Conservation (phyloP, 345 rosid species). For the Camelina sativa region DNA sequence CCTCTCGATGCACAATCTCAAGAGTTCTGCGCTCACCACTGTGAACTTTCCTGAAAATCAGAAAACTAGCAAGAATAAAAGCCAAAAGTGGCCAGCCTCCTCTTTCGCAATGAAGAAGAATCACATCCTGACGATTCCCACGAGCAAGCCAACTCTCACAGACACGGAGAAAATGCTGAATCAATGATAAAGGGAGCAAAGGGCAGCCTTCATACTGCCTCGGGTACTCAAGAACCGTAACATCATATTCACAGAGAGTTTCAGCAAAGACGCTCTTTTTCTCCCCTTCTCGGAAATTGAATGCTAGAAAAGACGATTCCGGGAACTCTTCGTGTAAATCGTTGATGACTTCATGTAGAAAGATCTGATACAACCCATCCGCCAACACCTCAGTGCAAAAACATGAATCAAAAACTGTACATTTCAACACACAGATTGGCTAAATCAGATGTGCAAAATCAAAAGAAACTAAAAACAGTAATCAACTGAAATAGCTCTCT, state of each 20-base stretch:
- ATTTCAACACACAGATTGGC: slow-evolving; percentile 12
- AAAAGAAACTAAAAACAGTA: not conserved
- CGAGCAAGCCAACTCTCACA: slow-evolving; percentile 88
- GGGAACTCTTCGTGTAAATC: slow-evolving; percentile 90
- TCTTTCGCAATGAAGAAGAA: slow-evolving; percentile 93
- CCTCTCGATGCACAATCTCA: slow-evolving; percentile 90
- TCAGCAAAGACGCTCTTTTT: slow-evolving; percentile 74
- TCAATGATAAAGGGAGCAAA: slow-evolving; percentile 76
- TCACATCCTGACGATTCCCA: slow-evolving; percentile 72
- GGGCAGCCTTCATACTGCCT: slow-evolving; percentile 97
- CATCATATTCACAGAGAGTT: slow-evolving; percentile 74
- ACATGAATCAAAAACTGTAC: slow-evolving; percentile 94
- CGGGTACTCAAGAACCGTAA: slow-evolving; percentile 87
- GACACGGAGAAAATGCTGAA: slow-evolving; percentile 89
- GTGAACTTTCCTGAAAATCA: slow-evolving; percentile 81
- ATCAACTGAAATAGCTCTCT: not conserved
- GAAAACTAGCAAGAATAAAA: slow-evolving; percentile 75
- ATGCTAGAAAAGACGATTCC: slow-evolving; percentile 76
- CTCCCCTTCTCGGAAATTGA: slow-evolving; percentile 92
- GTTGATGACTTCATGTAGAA: slow-evolving; percentile 69
- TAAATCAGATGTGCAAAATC: not conserved
- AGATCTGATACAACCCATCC: slow-evolving; percentile 66
- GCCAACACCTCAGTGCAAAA: slow-evolving; percentile 87
- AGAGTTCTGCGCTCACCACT: slow-evolving; percentile 86
- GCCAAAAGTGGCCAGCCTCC: slow-evolving; percentile 99